A percentile compares a stretch with the other conserved stretches of the same genome.
Conservation (phyloP, 148 eudicot species). For the Linanthus parryae region DNA sequence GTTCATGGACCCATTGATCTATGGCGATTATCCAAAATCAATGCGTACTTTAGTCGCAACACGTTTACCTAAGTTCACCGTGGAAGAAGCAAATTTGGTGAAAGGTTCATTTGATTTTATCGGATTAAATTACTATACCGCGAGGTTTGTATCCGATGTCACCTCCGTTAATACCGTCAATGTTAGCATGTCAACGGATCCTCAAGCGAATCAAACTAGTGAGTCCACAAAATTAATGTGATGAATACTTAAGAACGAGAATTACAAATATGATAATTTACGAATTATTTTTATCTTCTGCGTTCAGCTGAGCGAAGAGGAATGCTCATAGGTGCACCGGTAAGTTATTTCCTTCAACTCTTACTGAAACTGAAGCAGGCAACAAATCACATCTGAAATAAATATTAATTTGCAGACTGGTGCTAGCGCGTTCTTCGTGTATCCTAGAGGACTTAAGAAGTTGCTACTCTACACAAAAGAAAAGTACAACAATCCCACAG, state of each 20-base stretch:
- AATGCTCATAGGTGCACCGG: constrained; percentile 16
- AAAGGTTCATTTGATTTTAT: constrained; percentile 42
- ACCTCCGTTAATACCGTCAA: background rate
- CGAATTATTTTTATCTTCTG: background rate
- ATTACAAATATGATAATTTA: no score
- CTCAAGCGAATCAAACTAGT: constrained; percentile 17
- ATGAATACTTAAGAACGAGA: no score
- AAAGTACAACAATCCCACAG: constrained; percentile 5
- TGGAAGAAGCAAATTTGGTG: constrained; percentile 18
- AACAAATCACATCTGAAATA: background rate
- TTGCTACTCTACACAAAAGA: constrained; percentile 6
- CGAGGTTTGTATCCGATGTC: constrained; percentile 24
- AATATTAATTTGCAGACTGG: constrained; percentile 3
- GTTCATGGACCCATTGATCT: constrained; percentile 41
- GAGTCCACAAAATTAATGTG: no score
- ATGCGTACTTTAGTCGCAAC: constrained; percentile 28
- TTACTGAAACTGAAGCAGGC: background rate
- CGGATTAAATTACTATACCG: constrained; percentile 49
- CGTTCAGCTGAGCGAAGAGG: constrained; percentile 7
- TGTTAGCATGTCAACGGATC: constrained; percentile 27
- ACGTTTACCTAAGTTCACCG: constrained; percentile 34
- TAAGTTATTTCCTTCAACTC: background rate
- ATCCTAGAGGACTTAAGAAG: constrained; percentile 4
- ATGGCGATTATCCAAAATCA: constrained; percentile 38
- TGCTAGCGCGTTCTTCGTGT: background rate